A percentile compares a stretch with the other conserved stretches of the same genome.
Conservation (phyloP, 352 stramenopile species). For the Aphanomyces astaci region DNA sequence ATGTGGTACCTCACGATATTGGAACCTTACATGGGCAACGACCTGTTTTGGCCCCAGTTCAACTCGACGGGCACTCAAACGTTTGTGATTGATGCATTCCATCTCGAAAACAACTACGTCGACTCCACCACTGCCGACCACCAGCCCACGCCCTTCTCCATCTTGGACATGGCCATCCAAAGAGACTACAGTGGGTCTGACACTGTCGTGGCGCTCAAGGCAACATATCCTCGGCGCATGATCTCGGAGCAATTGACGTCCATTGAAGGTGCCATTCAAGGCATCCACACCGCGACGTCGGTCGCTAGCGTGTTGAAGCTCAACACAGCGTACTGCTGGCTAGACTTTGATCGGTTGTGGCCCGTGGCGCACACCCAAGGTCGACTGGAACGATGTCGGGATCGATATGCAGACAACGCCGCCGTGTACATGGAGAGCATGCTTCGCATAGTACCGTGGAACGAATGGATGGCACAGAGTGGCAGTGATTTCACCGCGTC, state of each 20-base stretch:
- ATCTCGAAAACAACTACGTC: background rate
- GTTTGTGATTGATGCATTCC: background rate
- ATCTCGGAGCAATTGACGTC: background rate
- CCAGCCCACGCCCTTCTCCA: too few relatives aligned
- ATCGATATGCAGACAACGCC: background rate
- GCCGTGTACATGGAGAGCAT: conserved; percentile 7
- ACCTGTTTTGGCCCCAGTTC: background rate
- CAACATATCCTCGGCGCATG: background rate
- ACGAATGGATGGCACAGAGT: background rate
- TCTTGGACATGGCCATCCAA: background rate
- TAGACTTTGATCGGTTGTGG: conserved; percentile 1
- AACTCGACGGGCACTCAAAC: background rate
- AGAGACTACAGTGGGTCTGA: background rate
- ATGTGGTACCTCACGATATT: background rate
- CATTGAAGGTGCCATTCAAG: background rate
- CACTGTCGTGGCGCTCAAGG: background rate
- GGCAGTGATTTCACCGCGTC: background rate
- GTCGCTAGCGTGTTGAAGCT: background rate
- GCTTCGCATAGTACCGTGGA: conserved; percentile 3
- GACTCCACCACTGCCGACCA: background rate
- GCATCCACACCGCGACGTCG: background rate
- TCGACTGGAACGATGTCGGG: background rate
- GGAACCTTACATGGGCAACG: background rate
- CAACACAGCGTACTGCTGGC: conserved; percentile 14
- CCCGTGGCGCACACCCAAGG: background rate